Evolutionary conservation across 2,329 filamentous ascomycete genomes (phyloP).

Genomic region (Decorospora gaudefroyi): DNA sequence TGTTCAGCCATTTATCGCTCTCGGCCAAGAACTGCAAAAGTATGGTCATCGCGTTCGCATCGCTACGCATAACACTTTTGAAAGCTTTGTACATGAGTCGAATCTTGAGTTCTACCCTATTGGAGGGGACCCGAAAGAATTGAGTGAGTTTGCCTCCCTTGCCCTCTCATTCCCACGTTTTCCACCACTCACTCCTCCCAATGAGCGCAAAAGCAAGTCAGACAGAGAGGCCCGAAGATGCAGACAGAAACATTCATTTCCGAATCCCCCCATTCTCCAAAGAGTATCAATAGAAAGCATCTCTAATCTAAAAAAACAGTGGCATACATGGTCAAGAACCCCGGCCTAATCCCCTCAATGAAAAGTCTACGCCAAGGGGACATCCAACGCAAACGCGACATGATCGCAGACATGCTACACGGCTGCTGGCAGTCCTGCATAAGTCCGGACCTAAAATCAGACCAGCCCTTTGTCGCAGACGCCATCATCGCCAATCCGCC

Average conservation of each 20-base stretch:
- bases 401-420: slow-evolving; percentile 33
- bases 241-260: no score
- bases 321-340: slow-evolving; percentile 58
- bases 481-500: slow-evolving; percentile 78
- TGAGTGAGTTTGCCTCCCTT: slow-evolving; percentile 50
- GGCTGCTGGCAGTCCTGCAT: slow-evolving; percentile 42
- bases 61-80: slow-evolving; percentile 30
- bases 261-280: slow-evolving; percentile 56
- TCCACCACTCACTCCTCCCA: slow-evolving; percentile 59
- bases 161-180: slow-evolving; percentile 62
- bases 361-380: slow-evolving; percentile 33
- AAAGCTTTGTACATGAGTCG: slow-evolving; percentile 20
- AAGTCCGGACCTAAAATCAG: slow-evolving; percentile 39
- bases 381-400: slow-evolving; percentile 38
- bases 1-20: slow-evolving; percentile 63
- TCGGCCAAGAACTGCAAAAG: slow-evolving; percentile 55
- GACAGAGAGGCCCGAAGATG: no score
- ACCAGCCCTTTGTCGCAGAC: slow-evolving; percentile 75
- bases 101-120: slow-evolving; percentile 45
- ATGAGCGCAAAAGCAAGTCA: no score
- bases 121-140: slow-evolving; percentile 42
- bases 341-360: slow-evolving; percentile 45
- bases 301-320: no score
- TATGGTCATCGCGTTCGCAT: slow-evolving; percentile 37
- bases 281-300: slow-evolving; percentile 53